These are phyloP conservation scores for Macrolepiota fuliginosa DNA, from an alignment of 768 basidiomycete genomes.

Conservation along the genomic window DNA sequence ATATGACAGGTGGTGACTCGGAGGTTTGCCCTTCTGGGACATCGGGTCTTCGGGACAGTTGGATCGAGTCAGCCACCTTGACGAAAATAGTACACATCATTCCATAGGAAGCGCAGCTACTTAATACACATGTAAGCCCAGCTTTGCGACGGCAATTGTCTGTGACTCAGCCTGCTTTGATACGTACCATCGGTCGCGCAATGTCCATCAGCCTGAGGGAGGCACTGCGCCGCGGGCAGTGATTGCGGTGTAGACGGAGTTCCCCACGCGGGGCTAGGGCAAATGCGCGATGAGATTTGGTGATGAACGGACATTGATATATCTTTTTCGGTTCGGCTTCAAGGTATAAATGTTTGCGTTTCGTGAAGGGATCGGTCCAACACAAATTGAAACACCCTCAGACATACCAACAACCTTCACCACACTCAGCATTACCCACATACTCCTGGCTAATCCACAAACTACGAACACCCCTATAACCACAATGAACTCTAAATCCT, in stretches of 20 bases:
- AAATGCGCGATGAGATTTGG: not conserved
- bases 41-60: not conserved
- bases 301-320: not conserved
- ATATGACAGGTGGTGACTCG: not conserved
- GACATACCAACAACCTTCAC: no score
- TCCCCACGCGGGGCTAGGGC: not conserved
- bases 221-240: not conserved
- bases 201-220: not conserved
- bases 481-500: conserved; percentile 2
- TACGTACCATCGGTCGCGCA: not conserved
- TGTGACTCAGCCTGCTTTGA: not conserved
- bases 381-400: not conserved
- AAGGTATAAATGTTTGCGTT: not conserved
- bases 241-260: not conserved
- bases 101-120: not conserved
- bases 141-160: not conserved
- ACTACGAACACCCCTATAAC: not conserved
- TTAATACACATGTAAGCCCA: no score
- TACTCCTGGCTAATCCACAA: not conserved
- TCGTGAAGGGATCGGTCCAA: not conserved
- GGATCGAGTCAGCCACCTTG: not conserved
- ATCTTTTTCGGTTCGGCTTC: not conserved
- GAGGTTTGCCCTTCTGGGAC: not conserved
- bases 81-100: not conserved
- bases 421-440: not conserved